phyloP scores from a whole-genome alignment of 1,139 yeast genomes.

The Kluyveromyces marxianus region DNA sequence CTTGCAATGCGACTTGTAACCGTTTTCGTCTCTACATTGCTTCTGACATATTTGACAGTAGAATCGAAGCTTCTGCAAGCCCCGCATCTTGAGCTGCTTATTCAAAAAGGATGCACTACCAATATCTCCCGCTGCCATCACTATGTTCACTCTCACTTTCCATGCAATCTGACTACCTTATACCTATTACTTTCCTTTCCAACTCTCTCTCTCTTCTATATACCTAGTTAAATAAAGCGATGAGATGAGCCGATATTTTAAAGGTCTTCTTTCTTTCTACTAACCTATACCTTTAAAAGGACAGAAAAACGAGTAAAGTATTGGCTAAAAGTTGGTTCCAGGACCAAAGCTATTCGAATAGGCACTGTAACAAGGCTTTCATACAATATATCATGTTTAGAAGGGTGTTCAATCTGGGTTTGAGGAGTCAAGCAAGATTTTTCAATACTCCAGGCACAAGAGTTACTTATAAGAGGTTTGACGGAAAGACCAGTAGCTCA shows the following conservation, averaged over 20 bases:
- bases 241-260: too few species aligned
- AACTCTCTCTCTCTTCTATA: too few species aligned
- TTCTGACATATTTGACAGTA: slow-evolving; percentile 90
- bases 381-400: slow-evolving; percentile 1
- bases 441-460: background rate
- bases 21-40: slow-evolving; percentile 94
- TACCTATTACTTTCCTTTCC: too few species aligned
- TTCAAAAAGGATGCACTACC: slow-evolving; percentile 81
- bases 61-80: slow-evolving; percentile 76
- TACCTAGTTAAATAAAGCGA: too few species aligned
- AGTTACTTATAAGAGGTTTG: slow-evolving; percentile 28
- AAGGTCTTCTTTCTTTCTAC: too few species aligned
- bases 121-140: slow-evolving; percentile 44
- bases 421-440: background rate
- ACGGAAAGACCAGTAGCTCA: slow-evolving; percentile 16
- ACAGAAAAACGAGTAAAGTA: too few species aligned
- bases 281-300: too few species aligned
- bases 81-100: slow-evolving; percentile 72
- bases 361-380: too few species aligned
- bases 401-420: background rate
- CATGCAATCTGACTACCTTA: too few species aligned
- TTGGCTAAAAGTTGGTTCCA: too few species aligned
- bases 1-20: slow-evolving; percentile 77
- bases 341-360: too few species aligned
- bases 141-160: too few species aligned